Base-by-base conservation (phyloP, 345 rosid genomes). In the Stellera chamaejasme region DNA sequence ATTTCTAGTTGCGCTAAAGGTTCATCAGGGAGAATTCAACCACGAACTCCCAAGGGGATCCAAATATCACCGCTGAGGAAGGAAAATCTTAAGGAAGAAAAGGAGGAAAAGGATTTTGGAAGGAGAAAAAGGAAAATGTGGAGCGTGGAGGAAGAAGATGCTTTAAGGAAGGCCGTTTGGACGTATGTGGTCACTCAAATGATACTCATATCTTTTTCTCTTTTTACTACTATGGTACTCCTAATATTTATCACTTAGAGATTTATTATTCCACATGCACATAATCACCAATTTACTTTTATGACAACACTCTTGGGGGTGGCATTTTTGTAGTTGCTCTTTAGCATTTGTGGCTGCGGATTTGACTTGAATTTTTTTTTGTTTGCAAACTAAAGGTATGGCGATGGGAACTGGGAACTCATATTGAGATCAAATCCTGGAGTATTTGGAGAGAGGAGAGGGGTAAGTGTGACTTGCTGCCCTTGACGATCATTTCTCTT, bases 121-220 rank as follows among this genome's bases (percentile, higher is more conserved):
- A 74, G 81, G 58, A 76, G 72, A 32, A 64, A 42, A 58, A 65
- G 11, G 28, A 80, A 58, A 52, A 62, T 32, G 47, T 85, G 93
- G 88, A 76, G 72, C 49, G 0, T 48, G 11, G 70, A 76, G 69
- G 88, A 82, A 60, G 93, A 82, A 67, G 76, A 80, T 4, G 77
- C 84, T 13, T 67, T 85, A 69, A 54, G 66, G 54, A 66, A 55
- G 26, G 88, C 75, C 9, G 78, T 75, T 2, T 10, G 11, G 27
- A 51, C 64, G 82, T 78, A 72, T 58, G 69, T 51, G 16, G 52
- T 49, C 52, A 19, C 42, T 6, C 36, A 12, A 39, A 16, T 5
- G 8, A 50, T 28, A 11, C 13, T 1, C 23, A 19, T 19, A 1
- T 45, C 12, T 53, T 66, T 39, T 10, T 25, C 11, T 48, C 15